phyloP scores from a whole-genome alignment of 805 yeast genomes.

The Monosporozyma aerobia region DNA sequence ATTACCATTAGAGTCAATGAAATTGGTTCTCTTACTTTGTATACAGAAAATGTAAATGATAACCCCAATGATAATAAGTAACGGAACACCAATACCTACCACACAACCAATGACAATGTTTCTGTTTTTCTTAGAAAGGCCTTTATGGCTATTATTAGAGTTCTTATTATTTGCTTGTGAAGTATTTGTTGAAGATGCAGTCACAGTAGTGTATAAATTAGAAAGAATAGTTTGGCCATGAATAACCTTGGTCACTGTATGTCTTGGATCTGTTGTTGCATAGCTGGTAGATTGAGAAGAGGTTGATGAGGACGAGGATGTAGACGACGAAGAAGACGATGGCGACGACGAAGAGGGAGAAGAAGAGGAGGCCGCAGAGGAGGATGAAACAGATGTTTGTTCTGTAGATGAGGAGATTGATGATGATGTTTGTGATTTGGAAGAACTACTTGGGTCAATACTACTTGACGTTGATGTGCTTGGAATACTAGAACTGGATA shows the following conservation, averaged over 20 bases:
- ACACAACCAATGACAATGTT: constrained; percentile 56
- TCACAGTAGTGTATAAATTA: constrained; percentile 23
- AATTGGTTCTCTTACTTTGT: constrained; percentile 20
- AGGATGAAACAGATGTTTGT: neutral
- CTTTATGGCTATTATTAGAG: constrained; percentile 16
- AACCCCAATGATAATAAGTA: constrained; percentile 23
- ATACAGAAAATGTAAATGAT: constrained; percentile 18
- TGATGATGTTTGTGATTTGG: neutral
- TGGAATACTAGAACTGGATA: neutral
- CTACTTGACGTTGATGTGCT: neutral
- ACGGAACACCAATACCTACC: constrained; percentile 60
- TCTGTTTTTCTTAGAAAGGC: constrained; percentile 39
- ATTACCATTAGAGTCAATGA: constrained; percentile 26
- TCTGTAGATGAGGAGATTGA: neutral
- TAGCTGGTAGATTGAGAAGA: constrained; percentile 2
- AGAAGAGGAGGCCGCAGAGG: constrained; percentile 1
- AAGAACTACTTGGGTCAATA: neutral
- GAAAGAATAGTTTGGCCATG: constrained; percentile 27
- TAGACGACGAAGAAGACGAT: constrained; percentile 3
- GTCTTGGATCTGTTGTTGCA: constrained; percentile 6
- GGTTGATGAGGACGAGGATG: constrained; percentile 6
- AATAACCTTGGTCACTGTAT: constrained; percentile 19
- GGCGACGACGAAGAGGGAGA: constrained; percentile 3
- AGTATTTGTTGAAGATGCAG: constrained; percentile 21
- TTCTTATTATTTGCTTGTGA: constrained; percentile 20